Percentiles rank a stretch among this genome's conserved stretches.
These are phyloP conservation scores for Pythium guiyangense DNA, from an alignment of 352 stramenopile genomes.

Conservation along the genomic window DNA sequence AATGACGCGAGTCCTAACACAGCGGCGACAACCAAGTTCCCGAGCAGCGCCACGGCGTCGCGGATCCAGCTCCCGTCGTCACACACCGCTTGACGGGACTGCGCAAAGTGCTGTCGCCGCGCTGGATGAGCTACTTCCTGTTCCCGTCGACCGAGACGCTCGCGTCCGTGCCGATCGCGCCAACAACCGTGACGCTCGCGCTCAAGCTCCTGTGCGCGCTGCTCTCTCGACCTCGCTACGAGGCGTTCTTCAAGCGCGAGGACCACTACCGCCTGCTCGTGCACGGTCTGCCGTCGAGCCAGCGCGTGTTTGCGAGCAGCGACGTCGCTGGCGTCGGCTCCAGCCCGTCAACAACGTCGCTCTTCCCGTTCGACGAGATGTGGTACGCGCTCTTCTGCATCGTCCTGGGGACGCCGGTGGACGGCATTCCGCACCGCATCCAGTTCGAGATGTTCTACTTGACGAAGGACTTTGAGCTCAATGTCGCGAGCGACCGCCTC, in stretches of 20 bases:
- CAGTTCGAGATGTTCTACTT: slow-evolving; percentile 62
- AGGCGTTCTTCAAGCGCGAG: slow-evolving; percentile 54
- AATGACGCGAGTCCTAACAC: slow-evolving; percentile 1
- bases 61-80: slow-evolving; percentile 43
- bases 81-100: slow-evolving; percentile 48
- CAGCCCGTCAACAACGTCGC: background rate
- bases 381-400: slow-evolving; percentile 70
- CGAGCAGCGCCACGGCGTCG: slow-evolving; percentile 15
- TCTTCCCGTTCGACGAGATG: slow-evolving; percentile 63
- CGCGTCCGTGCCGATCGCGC: slow-evolving; percentile 20
- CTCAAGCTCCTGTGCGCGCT: slow-evolving; percentile 46
- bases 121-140: slow-evolving; percentile 67
- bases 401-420: slow-evolving; percentile 50
- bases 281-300: slow-evolving; percentile 50
- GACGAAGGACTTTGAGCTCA: slow-evolving; percentile 64
- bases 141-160: slow-evolving; percentile 22
- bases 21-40: background rate
- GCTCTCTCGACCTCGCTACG: slow-evolving; percentile 40
- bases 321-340: background rate
- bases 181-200: slow-evolving; percentile 47
- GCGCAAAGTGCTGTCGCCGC: slow-evolving; percentile 50
- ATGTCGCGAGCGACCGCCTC: slow-evolving; percentile 49
- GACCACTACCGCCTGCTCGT: slow-evolving; percentile 63
- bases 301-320: slow-evolving; percentile 7
- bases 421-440: slow-evolving; percentile 57